Base-by-base conservation (phyloP, 1,284 basidiomycete genomes). In the Amylostereum areolatum region DNA sequence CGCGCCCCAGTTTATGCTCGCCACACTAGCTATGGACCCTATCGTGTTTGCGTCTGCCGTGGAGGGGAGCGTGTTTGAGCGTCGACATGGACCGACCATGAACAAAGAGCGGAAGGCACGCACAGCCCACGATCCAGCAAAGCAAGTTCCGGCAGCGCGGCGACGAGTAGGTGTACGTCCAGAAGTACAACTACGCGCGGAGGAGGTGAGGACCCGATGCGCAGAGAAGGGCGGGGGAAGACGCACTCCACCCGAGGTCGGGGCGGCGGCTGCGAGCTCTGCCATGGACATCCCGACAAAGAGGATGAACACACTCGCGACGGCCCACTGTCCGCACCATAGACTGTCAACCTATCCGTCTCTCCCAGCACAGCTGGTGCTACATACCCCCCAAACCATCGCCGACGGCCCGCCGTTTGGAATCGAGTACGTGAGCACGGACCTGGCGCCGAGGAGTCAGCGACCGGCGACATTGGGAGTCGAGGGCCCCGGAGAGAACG, bases 51-150 rank as follows among this genome's bases (percentile, higher is more conserved):
- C 70, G 59, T 89, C 85, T 89, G 48, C 12, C 12, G 11, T 29
- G 30, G 53, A 49, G 44, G 43, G 33, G n/a, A 43, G 35, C 29
- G 47, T 8, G 2, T 11, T 31, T n/a, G 4, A 44, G n/a, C 27
- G 7, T 12, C 5, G 27, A 11, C 25, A 6, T 28, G 30, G 8
- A 41, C 10, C 24, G 25, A 9, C 39, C 9, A 10, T n/a, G n/a
- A n/a, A n/a, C n/a, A n/a, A n/a, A n/a, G n/a, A n/a, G n/a, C n/a
- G n/a, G 4, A 5, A 7, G 25, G 7, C 12, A n/a, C 57, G 40
- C 49, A 86, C 88, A 91, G 42, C 87, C 87, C 6, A 89, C 86
- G 33, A 86, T 73, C 88, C 89, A 90, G 25, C 80, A 80, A 4
- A 89, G 71, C 5, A 89, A 62, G 52, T 81, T 85, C 12, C 81